phyloP scores from a whole-genome alignment of 2,329 filamentous ascomycete species.

The Helotiales sp. region DNA sequence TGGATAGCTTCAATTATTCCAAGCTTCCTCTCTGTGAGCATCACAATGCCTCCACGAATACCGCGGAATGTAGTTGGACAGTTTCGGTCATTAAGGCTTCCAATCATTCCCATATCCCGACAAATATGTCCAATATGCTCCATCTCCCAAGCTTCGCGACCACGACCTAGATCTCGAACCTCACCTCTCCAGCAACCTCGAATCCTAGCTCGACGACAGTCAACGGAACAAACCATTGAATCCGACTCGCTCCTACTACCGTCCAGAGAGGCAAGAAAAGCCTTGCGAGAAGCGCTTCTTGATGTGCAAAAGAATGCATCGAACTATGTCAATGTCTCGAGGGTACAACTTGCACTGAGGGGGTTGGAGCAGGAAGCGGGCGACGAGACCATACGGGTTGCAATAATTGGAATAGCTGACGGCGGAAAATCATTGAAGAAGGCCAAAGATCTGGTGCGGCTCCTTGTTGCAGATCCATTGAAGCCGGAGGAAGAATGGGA shows the following conservation, averaged over 20 bases:
- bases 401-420: slow-evolving; percentile 51
- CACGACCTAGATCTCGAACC: not conserved
- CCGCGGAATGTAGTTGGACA: slow-evolving; percentile 24
- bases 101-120: slow-evolving; percentile 9
- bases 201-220: slow-evolving; percentile 20
- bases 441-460: slow-evolving; percentile 65
- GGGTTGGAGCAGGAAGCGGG: slow-evolving; percentile 59
- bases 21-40: slow-evolving; percentile 13
- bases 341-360: slow-evolving; percentile 69
- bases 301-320: slow-evolving; percentile 62
- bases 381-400: slow-evolving; percentile 58
- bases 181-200: slow-evolving; percentile 7
- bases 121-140: slow-evolving; percentile 32
- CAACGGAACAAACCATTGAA: not conserved
- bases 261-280: slow-evolving; percentile 12
- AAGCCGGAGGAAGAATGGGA: slow-evolving; percentile 66
- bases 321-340: slow-evolving; percentile 65
- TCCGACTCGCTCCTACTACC: no score
- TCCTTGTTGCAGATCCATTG: slow-evolving; percentile 71
- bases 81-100: slow-evolving; percentile 9
- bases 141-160: slow-evolving; percentile 3
- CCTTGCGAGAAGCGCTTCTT: slow-evolving; percentile 45
- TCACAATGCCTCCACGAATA: slow-evolving; percentile 36
- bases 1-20: slow-evolving; percentile 3
- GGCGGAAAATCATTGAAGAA: slow-evolving; percentile 41